Evolutionary conservation across 208 protist species (phyloP), one percentile per base, ranked within the genome.

Genomic region (Leptomonas seymouri): DNA sequence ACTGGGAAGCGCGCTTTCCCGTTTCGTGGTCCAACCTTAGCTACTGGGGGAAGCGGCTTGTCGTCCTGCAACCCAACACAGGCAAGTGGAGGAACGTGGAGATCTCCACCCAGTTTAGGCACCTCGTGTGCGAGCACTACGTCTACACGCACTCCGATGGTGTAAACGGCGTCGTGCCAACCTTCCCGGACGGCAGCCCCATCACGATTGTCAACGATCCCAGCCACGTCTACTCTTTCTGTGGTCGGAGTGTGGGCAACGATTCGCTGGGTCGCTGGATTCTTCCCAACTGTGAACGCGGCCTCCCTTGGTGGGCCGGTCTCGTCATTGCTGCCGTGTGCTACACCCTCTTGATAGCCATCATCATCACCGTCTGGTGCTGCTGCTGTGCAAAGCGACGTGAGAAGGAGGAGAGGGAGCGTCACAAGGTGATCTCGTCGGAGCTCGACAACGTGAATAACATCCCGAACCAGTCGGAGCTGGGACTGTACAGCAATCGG

Each of bases 41-140:
- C 64, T 82, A 79, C 71, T 84, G 65, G 63, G 82, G 82, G 0
- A 48, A 71, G 61, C 83, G 83, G 9, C 51, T 80, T 21, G 61
- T 77, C 18, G 66, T 68, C 14, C 82, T 92, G 83, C 63, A 56
- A 30, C 36, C 36, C 12, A 62, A 28, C 27, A 48, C 11, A 23
- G 85, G 85, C 28, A 61, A 27, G 51, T 88, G 86, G 86, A n/a
- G 44, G 16, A 91, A 91, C 72, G 61, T 68, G 4, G 59, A 80
- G n/a, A 56, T 76, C 21, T 41, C 63, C 23, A 67, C 71, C n/a
- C 3, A n/a, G 8, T 88, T 85, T 55, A 66, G 6, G 11, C 27
- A 74, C 18, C 81, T 76, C 25, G 57, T 92, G 12, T 92, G 86
- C 62, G 83, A 85, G 68, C 73, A 60, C 51, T 89, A 89, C 75